Evolutionary conservation across 2,329 filamentous ascomycete species (phyloP).

Genomic region (Trichoderma semiorbis): DNA sequence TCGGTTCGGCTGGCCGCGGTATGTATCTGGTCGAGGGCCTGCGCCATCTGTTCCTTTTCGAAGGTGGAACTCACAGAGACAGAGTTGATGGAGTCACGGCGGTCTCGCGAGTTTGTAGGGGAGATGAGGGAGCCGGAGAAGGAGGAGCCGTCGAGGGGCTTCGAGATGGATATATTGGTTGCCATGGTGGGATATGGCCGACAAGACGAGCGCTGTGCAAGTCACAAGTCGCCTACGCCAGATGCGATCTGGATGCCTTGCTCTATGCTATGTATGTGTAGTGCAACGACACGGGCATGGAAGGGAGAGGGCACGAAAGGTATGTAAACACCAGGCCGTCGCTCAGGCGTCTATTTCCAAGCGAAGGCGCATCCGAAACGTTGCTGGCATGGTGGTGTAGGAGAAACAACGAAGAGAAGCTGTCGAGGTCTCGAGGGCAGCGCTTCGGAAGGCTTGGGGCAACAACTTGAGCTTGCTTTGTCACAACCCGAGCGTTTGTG

Average conservation of each 20-base stretch:
- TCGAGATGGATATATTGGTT: constrained; percentile 29
- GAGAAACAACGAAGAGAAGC: not conserved
- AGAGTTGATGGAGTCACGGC: constrained; percentile 40
- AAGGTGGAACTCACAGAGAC: constrained; percentile 38
- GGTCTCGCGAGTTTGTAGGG: constrained; percentile 32
- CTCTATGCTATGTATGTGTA: not conserved
- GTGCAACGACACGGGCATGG: not conserved
- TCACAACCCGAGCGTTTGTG: not conserved
- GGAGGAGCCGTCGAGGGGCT: constrained; percentile 29
- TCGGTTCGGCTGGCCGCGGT: constrained; percentile 81
- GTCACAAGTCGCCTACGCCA: not conserved
- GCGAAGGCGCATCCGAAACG: constrained; percentile 4
- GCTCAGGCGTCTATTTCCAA: constrained; percentile 13
- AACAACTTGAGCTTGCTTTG: not conserved
- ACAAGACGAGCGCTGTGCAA: not conserved
- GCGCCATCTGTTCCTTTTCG: constrained; percentile 71
- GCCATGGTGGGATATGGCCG: constrained; percentile 25
- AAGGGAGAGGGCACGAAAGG: not conserved
- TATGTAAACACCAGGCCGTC: constrained; percentile 2
- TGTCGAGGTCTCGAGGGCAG: not conserved
- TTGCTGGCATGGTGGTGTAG: constrained; percentile 11
- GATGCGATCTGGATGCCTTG: not conserved
- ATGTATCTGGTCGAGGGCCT: constrained; percentile 83
- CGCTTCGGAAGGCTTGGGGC: not conserved
- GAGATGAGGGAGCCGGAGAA: constrained; percentile 29